phyloP scores from a whole-genome alignment of 2,329 filamentous ascomycete species.

The Leptoxyphium fumago region DNA sequence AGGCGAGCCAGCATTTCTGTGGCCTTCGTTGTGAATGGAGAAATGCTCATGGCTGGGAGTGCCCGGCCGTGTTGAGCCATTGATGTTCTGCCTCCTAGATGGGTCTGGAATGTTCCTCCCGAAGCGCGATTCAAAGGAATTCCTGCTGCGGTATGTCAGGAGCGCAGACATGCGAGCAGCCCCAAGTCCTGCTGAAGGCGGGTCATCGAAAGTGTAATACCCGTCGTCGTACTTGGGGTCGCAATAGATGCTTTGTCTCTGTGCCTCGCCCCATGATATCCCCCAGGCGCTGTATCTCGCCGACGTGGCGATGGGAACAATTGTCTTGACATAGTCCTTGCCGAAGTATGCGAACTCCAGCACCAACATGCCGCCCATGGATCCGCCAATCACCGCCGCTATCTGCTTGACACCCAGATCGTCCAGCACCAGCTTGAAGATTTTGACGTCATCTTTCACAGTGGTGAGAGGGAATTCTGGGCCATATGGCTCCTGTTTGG shows the following conservation, averaged over 20 bases:
- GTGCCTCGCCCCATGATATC: conserved; percentile 81
- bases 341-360: conserved; percentile 86
- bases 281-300: conserved; percentile 78
- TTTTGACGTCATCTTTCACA: conserved; percentile 82
- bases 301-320: conserved; percentile 75
- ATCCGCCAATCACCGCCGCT: conserved; percentile 67
- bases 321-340: conserved; percentile 63
- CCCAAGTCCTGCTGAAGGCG: conserved; percentile 71
- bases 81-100: conserved; percentile 68
- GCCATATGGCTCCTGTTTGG: conserved; percentile 62
- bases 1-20: conserved; percentile 32
- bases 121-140: conserved; percentile 93
- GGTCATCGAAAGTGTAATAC: conserved; percentile 79
- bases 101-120: conserved; percentile 84
- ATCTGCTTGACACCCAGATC: conserved; percentile 67
- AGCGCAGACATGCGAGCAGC: conserved; percentile 95
- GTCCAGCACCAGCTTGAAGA: conserved; percentile 68
- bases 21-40: conserved; percentile 38
- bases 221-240: conserved; percentile 98
- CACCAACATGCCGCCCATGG: conserved; percentile 82
- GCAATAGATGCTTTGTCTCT: conserved; percentile 87
- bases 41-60: conserved; percentile 32
- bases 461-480: conserved; percentile 95
- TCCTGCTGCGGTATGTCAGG: conserved; percentile 86
- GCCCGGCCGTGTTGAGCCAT: conserved; percentile 42